Conservation (phyloP, 768 basidiomycete species). For the Gloeostereum incarnatum region DNA sequence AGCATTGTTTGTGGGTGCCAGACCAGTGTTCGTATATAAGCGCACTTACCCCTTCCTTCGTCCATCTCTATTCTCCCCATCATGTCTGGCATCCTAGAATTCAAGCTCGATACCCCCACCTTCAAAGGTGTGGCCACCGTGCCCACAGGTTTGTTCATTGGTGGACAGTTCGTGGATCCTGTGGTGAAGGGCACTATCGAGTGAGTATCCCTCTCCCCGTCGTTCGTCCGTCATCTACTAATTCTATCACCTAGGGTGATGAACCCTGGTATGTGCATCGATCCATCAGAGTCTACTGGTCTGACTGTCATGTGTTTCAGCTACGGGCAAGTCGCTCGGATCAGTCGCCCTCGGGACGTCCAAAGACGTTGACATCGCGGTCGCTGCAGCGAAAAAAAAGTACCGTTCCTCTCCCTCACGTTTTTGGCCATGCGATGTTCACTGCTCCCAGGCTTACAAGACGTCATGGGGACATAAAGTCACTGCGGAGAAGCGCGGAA, state of each 20-base stretch:
- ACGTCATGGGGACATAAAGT: conserved; percentile 39
- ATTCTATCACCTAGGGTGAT: too few relatives aligned
- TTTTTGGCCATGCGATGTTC: not conserved
- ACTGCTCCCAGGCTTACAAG: conserved; percentile 11
- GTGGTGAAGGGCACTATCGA: conserved; percentile 7
- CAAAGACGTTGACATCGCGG: conserved; percentile 59
- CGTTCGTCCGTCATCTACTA: too few relatives aligned
- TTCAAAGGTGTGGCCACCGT: conserved; percentile 17
- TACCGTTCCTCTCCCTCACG: not conserved
- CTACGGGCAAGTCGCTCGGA: conserved; percentile 29
- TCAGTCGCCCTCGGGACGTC: conserved; percentile 36
- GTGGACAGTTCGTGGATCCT: conserved; percentile 19
- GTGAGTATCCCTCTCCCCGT: too few relatives aligned
- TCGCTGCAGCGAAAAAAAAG: conserved; percentile 42
- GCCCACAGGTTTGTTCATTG: conserved; percentile 32
- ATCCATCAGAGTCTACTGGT: not conserved
- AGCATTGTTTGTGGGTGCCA: too few relatives aligned
- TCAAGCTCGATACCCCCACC: conserved; percentile 14
- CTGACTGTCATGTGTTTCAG: not conserved
- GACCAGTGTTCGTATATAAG: too few relatives aligned
- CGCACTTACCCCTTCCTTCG: too few relatives aligned
- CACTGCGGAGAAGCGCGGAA: conserved; percentile 27
- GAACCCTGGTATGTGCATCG: conserved; percentile 8
- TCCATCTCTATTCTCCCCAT: not conserved
- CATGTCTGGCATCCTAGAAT: not conserved